Base-by-base conservation (phyloP, 768 basidiomycete genomes). In the Boletus rex-veris region DNA sequence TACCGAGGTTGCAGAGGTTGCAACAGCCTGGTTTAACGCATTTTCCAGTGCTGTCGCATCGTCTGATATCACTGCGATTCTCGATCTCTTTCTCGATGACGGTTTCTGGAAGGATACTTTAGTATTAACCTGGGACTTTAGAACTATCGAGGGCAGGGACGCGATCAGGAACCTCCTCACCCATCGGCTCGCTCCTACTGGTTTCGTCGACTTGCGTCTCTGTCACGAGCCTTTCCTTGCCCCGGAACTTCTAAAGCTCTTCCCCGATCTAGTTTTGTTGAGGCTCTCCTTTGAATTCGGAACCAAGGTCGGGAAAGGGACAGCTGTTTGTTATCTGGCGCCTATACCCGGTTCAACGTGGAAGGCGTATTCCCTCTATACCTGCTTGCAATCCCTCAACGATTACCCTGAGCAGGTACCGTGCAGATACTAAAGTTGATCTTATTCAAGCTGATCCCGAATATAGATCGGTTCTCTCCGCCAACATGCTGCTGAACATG, bases 341-440 rank as follows among this genome's bases (percentile, higher is more conserved):
- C 84, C 81, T 0, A 54, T 62, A 4, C 71, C 74, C 3, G 60
- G 58, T 37, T 64, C 68, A 14, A 61, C 49, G 7, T 88, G 88
- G 88, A 83, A 80, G 64, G 84, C 83, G 0, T 78, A 83, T 58
- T 73, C 73, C 5, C 59, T 86, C 10, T 83, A 78, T 59, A 88
- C 87, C 0, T 77, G 79, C 50, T 71, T 90, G 21, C 80, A 85
- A 24, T 77, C 75, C 30, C 68, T 88, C 59, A 79, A 82, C 31
- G 80, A 73, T 6, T 76, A 75, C 61, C 82, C 82, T 0, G 83
- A 85, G 62, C 73, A 75, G 66, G 63, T 74, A 59, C 19, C 15
- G 46, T 48, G 3, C 6, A 8, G 28, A 28, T 2, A 28, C 28
- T 7, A 28, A 1, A 8, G 8, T 28, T 28, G 28, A 28, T 28